Base-by-base conservation (phyloP, 2,329 filamentous ascomycete genomes). In the Macrophomina tecta region DNA sequence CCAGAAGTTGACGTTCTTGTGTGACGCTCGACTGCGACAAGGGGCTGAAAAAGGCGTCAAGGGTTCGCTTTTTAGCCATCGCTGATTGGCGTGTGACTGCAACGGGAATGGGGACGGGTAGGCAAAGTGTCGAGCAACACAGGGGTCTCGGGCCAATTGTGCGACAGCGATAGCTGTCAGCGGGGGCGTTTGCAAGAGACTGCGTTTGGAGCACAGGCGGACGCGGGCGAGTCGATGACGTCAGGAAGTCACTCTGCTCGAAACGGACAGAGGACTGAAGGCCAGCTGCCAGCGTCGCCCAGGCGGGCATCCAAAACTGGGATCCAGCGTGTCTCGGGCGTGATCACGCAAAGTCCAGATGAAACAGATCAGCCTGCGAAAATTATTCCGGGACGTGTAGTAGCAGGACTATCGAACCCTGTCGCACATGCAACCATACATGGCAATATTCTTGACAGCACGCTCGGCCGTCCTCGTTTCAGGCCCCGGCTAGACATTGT, bases 1-100 rank as follows among this genome's bases (percentile, higher is more conserved):
- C 4, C 32, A 18, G 38, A 18, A 2, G 23, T 14, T 32, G 46
- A 30, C 11, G 32, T 36, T 38, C 28, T 34, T n/a, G 53, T 66
- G 40, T 16, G 48, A 64, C 28, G 9, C 5, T 40, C 11, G 49
- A 7, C 9, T 66, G 67, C 28, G 86, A 68, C 28, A 81, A 74
- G 1, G 85, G 82, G 36, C 82, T 80, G 77, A 93, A 92, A 80
- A 92, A 93, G 11, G 85, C 79, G 68, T 92, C 89, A 1, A 93
- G 81, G 0, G 90, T 91, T 66, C 90, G 83, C 73, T 90, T 89
- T 68, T 80, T 80, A 68, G 71, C 69, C 58, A 63, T 58, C 51
- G 58, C n/a, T 38, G 23, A 12, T 60, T 34, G 36, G 56, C 30
- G 40, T 62, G n/a, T 38, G 45, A 36, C 8, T 30, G 38, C 12